Conservation (phyloP, 495 filamentous ascomycete species). For the Friedmanniomyces endolithicus region DNA sequence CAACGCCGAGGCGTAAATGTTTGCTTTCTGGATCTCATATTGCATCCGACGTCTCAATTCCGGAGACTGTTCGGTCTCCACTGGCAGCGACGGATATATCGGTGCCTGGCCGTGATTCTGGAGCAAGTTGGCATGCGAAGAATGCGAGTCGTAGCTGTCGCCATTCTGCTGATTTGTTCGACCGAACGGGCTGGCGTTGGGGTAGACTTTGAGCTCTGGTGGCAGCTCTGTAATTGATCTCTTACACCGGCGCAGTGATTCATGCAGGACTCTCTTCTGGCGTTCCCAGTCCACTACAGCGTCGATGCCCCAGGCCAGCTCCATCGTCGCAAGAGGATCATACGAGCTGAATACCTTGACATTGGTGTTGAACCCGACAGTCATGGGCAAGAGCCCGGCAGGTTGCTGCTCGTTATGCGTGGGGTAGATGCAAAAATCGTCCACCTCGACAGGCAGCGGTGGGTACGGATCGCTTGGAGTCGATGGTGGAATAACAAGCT, state of each 20-base stretch:
- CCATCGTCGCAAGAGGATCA: conserved; percentile 52
- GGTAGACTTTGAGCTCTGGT: conserved; percentile 9
- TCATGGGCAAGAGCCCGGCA: conserved; percentile 43
- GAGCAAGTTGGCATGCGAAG: background rate
- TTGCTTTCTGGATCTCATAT: conserved; percentile 73
- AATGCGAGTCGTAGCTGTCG: background rate
- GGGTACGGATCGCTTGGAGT: conserved; percentile 66
- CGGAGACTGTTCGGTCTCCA: conserved; percentile 11
- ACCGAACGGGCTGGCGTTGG: background rate
- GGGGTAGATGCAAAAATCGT: conserved; percentile 61
- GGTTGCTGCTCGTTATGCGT: conserved; percentile 54
- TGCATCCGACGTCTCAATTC: conserved; percentile 47
- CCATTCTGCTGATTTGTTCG: conserved; percentile 7
- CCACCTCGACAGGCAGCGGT: conserved; percentile 64
- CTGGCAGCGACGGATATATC: background rate
- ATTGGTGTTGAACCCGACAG: conserved; percentile 68
- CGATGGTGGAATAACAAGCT: conserved; percentile 53
- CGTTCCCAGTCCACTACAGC: conserved; percentile 59
- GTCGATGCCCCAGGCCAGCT: conserved; percentile 60
- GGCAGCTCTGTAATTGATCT: conserved; percentile 11
- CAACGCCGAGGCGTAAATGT: conserved; percentile 64
- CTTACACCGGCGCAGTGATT: conserved; percentile 21
- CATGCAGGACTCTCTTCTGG: conserved; percentile 48
- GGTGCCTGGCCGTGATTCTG: conserved; percentile 2
- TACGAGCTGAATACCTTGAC: conserved; percentile 60